Conservation (phyloP, 208 protist species). For the Zelonia costaricensis region DNA sequence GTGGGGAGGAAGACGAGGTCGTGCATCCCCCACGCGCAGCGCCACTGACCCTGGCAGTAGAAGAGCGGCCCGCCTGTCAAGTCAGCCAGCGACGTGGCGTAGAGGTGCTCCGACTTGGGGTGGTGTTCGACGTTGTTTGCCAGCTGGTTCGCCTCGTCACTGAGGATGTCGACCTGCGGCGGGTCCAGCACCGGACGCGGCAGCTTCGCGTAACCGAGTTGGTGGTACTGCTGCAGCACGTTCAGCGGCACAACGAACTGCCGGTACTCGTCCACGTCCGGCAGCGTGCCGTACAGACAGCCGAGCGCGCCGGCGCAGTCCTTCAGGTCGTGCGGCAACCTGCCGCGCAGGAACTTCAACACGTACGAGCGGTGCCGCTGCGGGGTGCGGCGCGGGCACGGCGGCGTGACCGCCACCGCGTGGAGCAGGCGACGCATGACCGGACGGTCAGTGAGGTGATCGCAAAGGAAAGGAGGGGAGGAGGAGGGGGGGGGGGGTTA, state of each 20-base stretch:
- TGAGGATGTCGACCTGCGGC: slow-evolving; percentile 77
- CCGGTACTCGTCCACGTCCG: slow-evolving; percentile 84
- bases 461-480: not conserved
- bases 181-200: slow-evolving; percentile 60
- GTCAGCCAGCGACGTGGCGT: slow-evolving; percentile 79
- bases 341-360: slow-evolving; percentile 75
- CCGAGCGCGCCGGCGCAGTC: slow-evolving; percentile 81
- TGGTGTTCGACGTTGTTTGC: slow-evolving; percentile 88
- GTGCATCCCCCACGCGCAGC: slow-evolving; percentile 82
- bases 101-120: slow-evolving; percentile 77
- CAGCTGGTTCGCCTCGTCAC: slow-evolving; percentile 79
- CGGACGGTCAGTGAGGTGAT: no score
- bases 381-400: not conserved
- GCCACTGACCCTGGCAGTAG: slow-evolving; percentile 86
- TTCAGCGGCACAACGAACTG: slow-evolving; percentile 76
- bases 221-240: slow-evolving; percentile 67
- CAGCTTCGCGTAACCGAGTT: slow-evolving; percentile 80
- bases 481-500: not conserved
- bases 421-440: slow-evolving; percentile 4
- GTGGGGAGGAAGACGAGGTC: slow-evolving; percentile 83
- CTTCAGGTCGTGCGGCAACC: slow-evolving; percentile 80
- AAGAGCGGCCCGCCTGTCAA: slow-evolving; percentile 79
- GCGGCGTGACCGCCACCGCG: not conserved
- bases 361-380: slow-evolving; percentile 73
- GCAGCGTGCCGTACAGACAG: slow-evolving; percentile 80